Evolutionary conservation across 176 grass and related monocot genomes (phyloP), one percentile per base, ranked within the genome.

Genomic region (Cocos nucifera): DNA sequence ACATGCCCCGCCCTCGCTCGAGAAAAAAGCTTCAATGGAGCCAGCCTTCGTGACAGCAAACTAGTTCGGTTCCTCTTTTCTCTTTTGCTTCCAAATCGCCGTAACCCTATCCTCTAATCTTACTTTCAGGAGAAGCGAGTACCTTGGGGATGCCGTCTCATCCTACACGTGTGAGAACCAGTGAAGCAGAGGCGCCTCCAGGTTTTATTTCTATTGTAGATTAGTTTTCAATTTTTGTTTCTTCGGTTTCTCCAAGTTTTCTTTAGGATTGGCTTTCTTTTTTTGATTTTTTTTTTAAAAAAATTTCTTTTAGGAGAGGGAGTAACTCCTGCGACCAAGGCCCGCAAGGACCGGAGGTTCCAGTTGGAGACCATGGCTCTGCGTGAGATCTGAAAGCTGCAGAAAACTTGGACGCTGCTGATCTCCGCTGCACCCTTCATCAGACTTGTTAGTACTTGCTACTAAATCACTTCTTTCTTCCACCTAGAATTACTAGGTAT

Each of bases 321-420:
- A 72, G 76, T 17, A 59, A 25, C 57, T 7, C 29, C 53, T 8
- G 27, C 18, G 22, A 20, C 15, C 51, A 6, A 25, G 75, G 14
- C 64, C 57, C 78, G 17, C 50, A 59, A 49, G 55, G 3, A 20
- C 29, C 22, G 19, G 30, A 67, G 82, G 19, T 79, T 27, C 39
- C 53, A 75, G 55, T 75, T 82, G 7, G 87, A 79, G 22, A 85
- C 76, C 0, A 69, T 83, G 17, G 93, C 93, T 0, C 75, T 97
- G 25, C 72, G 70, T 17, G 87, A 97, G 77, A 85, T 97, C 18
- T 75, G 84, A 24, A 85, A 39, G 49, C 78, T 44, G 21, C 92
- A 91, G 81, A 80, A 71, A 50, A 63, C 78, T 20, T 65, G 65
- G 22, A 49, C 60, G 0, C 63, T 67, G 20, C 67, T 88, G 5